Conservation (phyloP, 225 moss, liverwort and hornwort species). For the Takakia lepidozioides region DNA sequence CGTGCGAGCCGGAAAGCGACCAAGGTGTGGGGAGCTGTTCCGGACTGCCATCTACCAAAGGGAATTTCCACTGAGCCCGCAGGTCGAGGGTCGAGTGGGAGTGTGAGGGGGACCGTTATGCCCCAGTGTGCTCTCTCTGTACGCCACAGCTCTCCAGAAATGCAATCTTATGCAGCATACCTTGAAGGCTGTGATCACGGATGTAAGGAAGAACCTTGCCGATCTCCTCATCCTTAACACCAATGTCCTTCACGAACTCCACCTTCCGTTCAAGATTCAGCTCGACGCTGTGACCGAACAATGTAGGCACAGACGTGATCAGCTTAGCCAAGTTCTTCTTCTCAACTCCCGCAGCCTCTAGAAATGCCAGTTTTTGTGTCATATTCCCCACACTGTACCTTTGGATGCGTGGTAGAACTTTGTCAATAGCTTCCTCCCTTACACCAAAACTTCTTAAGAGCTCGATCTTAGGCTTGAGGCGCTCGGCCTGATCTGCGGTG, state of each 20-base stretch:
- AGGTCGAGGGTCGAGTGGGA: too few relatives aligned
- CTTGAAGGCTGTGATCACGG: conserved; percentile 30
- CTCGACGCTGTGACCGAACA: conserved; percentile 11
- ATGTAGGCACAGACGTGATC: conserved; percentile 8
- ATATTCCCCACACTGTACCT: conserved; percentile 6
- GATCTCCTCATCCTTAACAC: conserved; percentile 28
- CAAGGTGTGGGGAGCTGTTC: too few relatives aligned
- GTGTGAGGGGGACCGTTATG: too few relatives aligned
- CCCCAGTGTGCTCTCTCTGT: conserved; percentile 35
- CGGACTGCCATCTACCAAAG: too few relatives aligned
- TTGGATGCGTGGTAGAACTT: conserved; percentile 4
- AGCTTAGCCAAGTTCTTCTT: conserved; percentile 26
- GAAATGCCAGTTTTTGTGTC: conserved; percentile 3
- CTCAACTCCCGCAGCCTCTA: conserved; percentile 19
- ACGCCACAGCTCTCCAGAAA: conserved; percentile 45
- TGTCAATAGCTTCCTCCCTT: conserved; percentile 7
- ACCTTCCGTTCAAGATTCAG: conserved; percentile 15
- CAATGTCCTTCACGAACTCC: conserved; percentile 26
- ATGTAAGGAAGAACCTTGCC: conserved; percentile 29
- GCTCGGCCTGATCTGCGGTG: conserved; percentile 1
- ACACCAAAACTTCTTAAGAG: conserved; percentile 5
- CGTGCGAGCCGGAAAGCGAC: too few relatives aligned
- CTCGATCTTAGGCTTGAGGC: conserved; percentile 5
- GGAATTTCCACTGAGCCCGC: too few relatives aligned
- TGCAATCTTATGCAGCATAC: conserved; percentile 34